Base-by-base conservation (phyloP, 306 rosid genomes). In the Vicia villosa region DNA sequence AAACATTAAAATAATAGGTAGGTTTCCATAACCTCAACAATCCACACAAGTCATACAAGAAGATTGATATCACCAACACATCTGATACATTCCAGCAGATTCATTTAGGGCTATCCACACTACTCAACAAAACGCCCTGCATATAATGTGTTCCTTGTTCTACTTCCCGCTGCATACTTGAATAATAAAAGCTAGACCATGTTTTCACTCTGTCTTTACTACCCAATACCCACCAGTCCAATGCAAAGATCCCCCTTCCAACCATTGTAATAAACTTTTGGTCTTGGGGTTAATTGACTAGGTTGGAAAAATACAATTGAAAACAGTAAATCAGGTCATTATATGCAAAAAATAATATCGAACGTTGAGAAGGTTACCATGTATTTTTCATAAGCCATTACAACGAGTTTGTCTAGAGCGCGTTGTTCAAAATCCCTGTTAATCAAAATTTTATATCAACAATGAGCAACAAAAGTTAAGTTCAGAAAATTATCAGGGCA, bases 381-480 rank as follows among this genome's bases (percentile, higher is more conserved):
- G 74, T 89, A 85, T 84, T 89, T 91, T 72, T 84, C 85, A 75
- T 84, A 87, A 66, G 97, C 89, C 93, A 91, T 83, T 77, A 81
- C 77, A 54, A 82, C 41, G 16, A 91, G 97, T 82, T 83, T 91
- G 78, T 91, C 96, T 60, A 88, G 80, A 59, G 91, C 88, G 22
- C 77, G 82, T 71, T 77, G 81, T 75, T 91, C 93, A 79, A 86
- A 87, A 72, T 88, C 90, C 90, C 97, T 91, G 87, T 45, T 37
- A 68, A 28, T 80, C 42, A 61, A 81, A 52, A 74, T 19, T 66
- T 40, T 43, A 66, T 34, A 40, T 41, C 63, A 77, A 24, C 56
- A 67, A 63, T 43, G 36, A 73, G 28, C 58, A 22, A 79, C 19
- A 65, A 40, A 84, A 74, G 57, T 37, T 26, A 62, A 69, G 67